A percentile compares a stretch with the other conserved stretches of the same genome.
phyloP scores from a whole-genome alignment of 768 basidiomycete species.

The Suillus tomentosus region DNA sequence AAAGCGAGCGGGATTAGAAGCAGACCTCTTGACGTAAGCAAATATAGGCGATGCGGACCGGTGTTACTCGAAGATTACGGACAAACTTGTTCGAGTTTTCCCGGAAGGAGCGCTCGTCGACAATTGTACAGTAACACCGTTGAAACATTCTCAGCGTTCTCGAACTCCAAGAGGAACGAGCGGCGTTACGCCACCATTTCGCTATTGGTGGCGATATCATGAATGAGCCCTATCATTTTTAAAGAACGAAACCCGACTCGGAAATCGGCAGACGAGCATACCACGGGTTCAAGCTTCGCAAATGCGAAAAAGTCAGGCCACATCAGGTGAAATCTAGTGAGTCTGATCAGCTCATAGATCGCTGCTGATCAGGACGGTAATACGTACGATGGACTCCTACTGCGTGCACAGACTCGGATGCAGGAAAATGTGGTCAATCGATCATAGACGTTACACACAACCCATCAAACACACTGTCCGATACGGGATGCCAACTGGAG shows the following conservation, averaged over 20 bases:
- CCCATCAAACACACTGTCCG: neutral
- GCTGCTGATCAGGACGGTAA: neutral
- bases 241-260: neutral
- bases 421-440: neutral
- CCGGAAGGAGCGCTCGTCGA: neutral
- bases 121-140: neutral
- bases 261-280: neutral
- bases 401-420: neutral
- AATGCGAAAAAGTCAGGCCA: neutral
- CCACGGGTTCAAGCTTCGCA: neutral
- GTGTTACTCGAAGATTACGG: neutral
- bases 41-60: neutral
- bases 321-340: neutral
- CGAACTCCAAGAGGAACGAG: neutral
- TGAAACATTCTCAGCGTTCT: neutral
- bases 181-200: neutral
- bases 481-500: neutral
- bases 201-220: conserved; percentile 1
- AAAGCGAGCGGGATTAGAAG: conserved; percentile 4
- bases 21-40: neutral
- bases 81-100: neutral
- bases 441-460: conserved; percentile 3
- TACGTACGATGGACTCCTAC: neutral
- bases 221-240: neutral
- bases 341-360: neutral